A percentile compares a stretch with the other conserved stretches of the same genome.
Conservation (phyloP, 106 monocot species). For the Phalaenopsis equestris region DNA sequence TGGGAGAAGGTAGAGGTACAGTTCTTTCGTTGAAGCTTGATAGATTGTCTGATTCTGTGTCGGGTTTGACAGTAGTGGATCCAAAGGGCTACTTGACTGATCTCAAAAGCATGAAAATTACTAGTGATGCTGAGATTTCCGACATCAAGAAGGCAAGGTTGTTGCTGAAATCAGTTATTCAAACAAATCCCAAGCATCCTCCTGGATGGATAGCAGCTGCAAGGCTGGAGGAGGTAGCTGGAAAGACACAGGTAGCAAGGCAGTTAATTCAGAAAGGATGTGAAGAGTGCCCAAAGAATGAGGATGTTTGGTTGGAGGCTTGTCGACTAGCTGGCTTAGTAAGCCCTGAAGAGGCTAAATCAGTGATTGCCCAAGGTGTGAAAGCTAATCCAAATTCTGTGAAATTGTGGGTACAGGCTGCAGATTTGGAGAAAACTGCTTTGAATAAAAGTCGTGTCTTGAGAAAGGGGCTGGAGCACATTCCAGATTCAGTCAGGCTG, state of each 20-base stretch:
- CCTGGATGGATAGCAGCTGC: slow-evolving; percentile 99
- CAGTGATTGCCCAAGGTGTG: slow-evolving; percentile 85
- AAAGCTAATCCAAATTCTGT: slow-evolving; percentile 84
- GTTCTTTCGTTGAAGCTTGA: slow-evolving; percentile 90
- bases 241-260: slow-evolving; percentile 84
- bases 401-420: slow-evolving; percentile 93
- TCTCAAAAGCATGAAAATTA: slow-evolving; percentile 98
- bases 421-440: slow-evolving; percentile 54
- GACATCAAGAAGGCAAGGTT: slow-evolving; percentile 96
- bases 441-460: slow-evolving; percentile 59
- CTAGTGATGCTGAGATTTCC: slow-evolving; percentile 96
- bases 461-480: slow-evolving; percentile 84
- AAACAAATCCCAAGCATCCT: slow-evolving; percentile 95
- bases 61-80: slow-evolving; percentile 86
- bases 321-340: slow-evolving; percentile 48
- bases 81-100: slow-evolving; percentile 97
- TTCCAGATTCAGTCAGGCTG: slow-evolving; percentile 86
- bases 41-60: slow-evolving; percentile 90
- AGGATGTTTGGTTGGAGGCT: slow-evolving; percentile 98
- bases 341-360: slow-evolving; percentile 85
- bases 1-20: slow-evolving; percentile 92
- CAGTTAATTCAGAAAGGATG: slow-evolving; percentile 96
- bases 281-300: slow-evolving; percentile 93
- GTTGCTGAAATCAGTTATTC: slow-evolving; percentile 87
- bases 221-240: slow-evolving; percentile 92